phyloP scores from a whole-genome alignment of 441 rosid genomes.

The Sinapis alba region DNA sequence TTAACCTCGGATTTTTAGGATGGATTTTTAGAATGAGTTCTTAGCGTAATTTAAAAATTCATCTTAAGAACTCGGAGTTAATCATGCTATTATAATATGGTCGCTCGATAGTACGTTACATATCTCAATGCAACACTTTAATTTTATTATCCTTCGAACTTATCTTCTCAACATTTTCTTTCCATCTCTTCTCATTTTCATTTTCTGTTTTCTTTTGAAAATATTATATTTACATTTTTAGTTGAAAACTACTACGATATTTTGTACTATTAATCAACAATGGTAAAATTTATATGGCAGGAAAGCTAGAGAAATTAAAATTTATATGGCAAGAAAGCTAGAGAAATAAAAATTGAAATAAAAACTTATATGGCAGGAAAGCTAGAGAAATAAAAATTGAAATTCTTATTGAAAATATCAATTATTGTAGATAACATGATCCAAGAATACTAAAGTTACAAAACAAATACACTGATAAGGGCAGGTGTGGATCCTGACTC shows the following conservation, averaged over 20 bases:
- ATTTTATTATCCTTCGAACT: too few species aligned
- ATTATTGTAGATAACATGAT: neutral
- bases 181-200: neutral
- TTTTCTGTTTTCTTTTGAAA: neutral
- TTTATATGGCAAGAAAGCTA: neutral
- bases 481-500: conserved; percentile 10
- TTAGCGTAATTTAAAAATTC: too few species aligned
- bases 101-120: neutral
- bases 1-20: too few species aligned
- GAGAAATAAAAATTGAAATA: neutral
- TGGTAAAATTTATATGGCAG: neutral
- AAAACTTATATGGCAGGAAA: neutral
- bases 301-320: neutral
- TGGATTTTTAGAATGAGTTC: too few species aligned
- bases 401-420: neutral
- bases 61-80: neutral
- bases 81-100: too few species aligned
- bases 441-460: conserved; percentile 1
- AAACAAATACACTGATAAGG: neutral
- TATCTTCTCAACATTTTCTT: neutral
- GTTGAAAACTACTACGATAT: neutral
- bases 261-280: too few species aligned
- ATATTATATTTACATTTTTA: too few species aligned
- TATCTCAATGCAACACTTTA: neutral
- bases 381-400: neutral